Conservation (phyloP, 2,329 filamentous ascomycete species). For the Pyricularia grisea region DNA sequence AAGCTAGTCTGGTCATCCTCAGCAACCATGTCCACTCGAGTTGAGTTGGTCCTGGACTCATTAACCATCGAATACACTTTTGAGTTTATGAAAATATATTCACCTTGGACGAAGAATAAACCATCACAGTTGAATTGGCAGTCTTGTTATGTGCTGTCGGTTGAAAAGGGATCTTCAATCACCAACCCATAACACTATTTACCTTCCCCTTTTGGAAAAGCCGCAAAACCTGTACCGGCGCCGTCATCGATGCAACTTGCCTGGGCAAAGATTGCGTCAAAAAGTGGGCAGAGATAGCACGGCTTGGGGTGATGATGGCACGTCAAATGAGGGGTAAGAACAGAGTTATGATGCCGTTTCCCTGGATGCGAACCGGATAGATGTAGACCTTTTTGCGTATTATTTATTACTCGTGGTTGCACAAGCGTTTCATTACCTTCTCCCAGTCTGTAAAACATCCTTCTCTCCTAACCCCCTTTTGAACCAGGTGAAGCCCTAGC, state of each 20-base stretch:
- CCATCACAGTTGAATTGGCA: neutral
- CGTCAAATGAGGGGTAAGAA: neutral
- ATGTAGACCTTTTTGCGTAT: neutral
- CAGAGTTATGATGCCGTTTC: neutral
- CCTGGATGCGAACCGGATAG: neutral
- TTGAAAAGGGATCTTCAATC: neutral
- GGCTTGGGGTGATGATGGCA: neutral
- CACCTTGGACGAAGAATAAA: too few relatives aligned
- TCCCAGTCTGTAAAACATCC: neutral
- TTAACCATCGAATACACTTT: neutral
- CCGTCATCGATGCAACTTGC: neutral
- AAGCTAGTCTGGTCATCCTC: neutral
- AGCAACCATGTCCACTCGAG: neutral
- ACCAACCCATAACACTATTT: neutral
- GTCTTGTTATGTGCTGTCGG: neutral
- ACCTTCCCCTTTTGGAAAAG: neutral
- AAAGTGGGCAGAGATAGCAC: neutral
- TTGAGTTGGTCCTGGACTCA: neutral
- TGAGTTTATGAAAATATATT: too few relatives aligned
- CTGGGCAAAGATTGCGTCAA: neutral
- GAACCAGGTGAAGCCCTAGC: neutral
- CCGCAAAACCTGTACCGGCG: neutral
- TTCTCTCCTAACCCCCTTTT: neutral
- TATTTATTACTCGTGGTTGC: neutral
- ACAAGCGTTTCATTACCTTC: neutral